A percentile compares a stretch with the other conserved stretches of the same genome.
Conservation (phyloP, 1,284 basidiomycete species). For the Wolfiporia cocos region DNA sequence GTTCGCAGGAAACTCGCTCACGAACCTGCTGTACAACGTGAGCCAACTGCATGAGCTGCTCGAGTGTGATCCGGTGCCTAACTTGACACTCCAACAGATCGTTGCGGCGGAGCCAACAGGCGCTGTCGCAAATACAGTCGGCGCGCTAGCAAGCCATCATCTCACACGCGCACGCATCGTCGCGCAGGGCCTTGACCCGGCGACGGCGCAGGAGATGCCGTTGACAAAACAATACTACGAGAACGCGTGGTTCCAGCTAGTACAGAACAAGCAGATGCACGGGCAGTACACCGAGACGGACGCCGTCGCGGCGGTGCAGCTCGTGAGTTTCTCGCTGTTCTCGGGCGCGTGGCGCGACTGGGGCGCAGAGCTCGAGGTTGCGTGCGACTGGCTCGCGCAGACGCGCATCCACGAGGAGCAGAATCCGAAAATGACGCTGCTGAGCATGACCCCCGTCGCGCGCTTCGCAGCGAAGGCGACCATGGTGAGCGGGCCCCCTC, state of each 20-base stretch:
- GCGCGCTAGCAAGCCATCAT: conserved; percentile 70
- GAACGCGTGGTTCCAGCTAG: conserved; percentile 51
- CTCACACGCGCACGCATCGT: conserved; percentile 54
- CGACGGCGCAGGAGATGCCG: conserved; percentile 47
- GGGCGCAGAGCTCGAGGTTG: conserved; percentile 56
- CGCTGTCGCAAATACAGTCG: conserved; percentile 62
- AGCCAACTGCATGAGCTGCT: conserved; percentile 19
- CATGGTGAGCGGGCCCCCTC: conserved; percentile 44
- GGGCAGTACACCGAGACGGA: conserved; percentile 56
- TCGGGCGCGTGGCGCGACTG: conserved; percentile 61
- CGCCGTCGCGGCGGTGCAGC: conserved; percentile 68
- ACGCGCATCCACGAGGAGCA: conserved; percentile 55
- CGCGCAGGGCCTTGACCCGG: conserved; percentile 50
- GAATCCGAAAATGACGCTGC: conserved; percentile 52
- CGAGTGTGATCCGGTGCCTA: neutral
- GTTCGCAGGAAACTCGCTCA: conserved; percentile 49
- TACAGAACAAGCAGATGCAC: conserved; percentile 40
- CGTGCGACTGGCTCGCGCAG: conserved; percentile 67
- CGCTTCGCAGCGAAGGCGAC: conserved; percentile 62
- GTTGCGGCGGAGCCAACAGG: conserved; percentile 62
- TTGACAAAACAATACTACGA: conserved; percentile 62
- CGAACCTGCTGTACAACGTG: conserved; percentile 56
- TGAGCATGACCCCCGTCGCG: conserved; percentile 43
- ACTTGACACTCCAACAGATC: conserved; percentile 33
- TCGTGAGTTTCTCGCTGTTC: conserved; percentile 63